Evolutionary conservation across 331 rosid genomes (phyloP).

Genomic region (Cucumis variabilis): DNA sequence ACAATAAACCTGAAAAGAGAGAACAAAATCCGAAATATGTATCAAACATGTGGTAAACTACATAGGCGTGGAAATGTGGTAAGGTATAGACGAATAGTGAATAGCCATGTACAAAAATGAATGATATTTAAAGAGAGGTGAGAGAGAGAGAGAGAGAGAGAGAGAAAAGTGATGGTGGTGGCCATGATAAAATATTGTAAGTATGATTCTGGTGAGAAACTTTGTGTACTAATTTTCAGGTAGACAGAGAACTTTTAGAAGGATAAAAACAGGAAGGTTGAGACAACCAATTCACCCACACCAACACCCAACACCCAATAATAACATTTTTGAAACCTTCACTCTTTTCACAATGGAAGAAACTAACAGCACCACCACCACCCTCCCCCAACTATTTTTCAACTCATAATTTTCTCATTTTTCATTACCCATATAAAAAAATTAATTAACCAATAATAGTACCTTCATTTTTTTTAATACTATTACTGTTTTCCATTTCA

Average conservation of each 20-base stretch:
- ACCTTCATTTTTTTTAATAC: background rate
- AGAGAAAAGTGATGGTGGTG: background rate
- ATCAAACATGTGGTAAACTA: no score
- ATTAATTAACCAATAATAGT: background rate
- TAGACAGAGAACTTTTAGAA: conserved; percentile 1
- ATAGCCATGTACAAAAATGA: no score
- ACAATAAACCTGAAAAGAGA: no score
- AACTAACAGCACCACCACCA: background rate
- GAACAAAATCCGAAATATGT: no score
- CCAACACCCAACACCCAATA: background rate
- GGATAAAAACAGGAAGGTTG: conserved; percentile 18
- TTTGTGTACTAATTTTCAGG: conserved; percentile 16
- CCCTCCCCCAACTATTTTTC: background rate
- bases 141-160: background rate
- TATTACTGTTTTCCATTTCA: background rate
- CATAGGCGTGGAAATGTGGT: no score
- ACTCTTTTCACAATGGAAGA: background rate
- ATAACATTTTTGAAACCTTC: background rate
- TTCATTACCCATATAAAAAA: background rate
- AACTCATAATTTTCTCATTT: background rate
- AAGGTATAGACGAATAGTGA: no score
- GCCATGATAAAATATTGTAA: background rate
- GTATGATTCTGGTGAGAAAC: background rate
- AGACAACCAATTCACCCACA: conserved; percentile 17
- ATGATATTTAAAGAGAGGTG: no score